Evolutionary conservation across 257 asterid species (phyloP).

Genomic region (Solanum pennellii): DNA sequence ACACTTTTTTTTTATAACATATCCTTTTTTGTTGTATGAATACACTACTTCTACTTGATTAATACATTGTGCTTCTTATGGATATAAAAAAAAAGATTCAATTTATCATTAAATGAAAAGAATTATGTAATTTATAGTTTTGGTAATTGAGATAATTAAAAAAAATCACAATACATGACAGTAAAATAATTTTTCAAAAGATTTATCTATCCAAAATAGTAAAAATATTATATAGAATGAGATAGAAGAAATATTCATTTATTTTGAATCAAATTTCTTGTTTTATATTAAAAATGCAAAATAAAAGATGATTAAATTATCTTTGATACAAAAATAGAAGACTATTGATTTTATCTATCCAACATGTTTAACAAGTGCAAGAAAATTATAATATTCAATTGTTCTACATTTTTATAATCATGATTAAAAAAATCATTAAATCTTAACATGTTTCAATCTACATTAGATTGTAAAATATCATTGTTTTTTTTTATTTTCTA

Average conservation of each 20-base stretch:
- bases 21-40: background rate
- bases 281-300: background rate
- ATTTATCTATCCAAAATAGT: background rate
- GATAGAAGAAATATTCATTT: background rate
- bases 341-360: background rate
- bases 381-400: background rate
- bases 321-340: background rate
- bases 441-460: background rate
- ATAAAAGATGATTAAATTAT: background rate
- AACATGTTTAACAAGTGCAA: background rate
- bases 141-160: background rate
- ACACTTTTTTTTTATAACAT: background rate
- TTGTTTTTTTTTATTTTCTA: background rate
- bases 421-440: background rate
- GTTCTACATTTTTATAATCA: background rate
- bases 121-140: background rate
- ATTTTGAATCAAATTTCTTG: background rate
- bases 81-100: background rate
- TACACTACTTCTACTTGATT: background rate
- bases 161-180: background rate
- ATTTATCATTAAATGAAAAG: background rate
- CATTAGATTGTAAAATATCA: background rate
- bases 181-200: background rate
- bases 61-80: background rate
- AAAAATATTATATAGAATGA: background rate